Conservation (phyloP, 345 rosid genomes). For the Mallotus nudiflorus region DNA sequence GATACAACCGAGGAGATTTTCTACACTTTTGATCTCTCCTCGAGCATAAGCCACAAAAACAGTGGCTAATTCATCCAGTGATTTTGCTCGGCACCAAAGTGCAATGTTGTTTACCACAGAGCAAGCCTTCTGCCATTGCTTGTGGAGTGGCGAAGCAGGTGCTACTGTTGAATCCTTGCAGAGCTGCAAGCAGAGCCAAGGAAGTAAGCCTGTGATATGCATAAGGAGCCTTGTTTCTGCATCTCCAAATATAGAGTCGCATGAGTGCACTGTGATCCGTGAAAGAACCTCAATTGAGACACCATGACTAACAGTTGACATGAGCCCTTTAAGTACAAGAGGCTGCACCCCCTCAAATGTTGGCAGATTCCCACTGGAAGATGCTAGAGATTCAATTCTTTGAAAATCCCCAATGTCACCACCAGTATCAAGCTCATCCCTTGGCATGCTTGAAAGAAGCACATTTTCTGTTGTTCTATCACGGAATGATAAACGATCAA, state of each 20-base stretch:
- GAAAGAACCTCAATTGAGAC: conserved; percentile 88
- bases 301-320: conserved; percentile 90
- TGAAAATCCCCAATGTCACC: conserved; percentile 61
- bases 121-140: conserved; percentile 85
- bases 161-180: conserved; percentile 56
- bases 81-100: conserved; percentile 79
- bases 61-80: conserved; percentile 67
- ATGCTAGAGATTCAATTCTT: conserved; percentile 68
- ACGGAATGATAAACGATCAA: conserved; percentile 79
- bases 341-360: conserved; percentile 96
- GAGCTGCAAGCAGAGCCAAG: conserved; percentile 97
- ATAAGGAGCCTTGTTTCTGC: conserved; percentile 88
- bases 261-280: conserved; percentile 78
- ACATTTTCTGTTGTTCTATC: conserved; percentile 96
- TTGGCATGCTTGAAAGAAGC: conserved; percentile 96
- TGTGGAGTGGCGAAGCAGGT: conserved; percentile 76
- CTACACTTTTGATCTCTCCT: conserved; percentile 72
- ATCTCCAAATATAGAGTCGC: conserved; percentile 96
- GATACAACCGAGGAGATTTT: conserved; percentile 80
- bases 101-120: conserved; percentile 81
- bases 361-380: conserved; percentile 74
- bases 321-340: conserved; percentile 94
- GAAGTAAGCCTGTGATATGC: conserved; percentile 96
- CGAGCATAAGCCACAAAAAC: conserved; percentile 78
- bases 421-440: conserved; percentile 64